These are phyloP conservation scores for Pseudocercospora ulei DNA, from an alignment of 2,329 filamentous ascomycete species.

Conservation along the genomic window DNA sequence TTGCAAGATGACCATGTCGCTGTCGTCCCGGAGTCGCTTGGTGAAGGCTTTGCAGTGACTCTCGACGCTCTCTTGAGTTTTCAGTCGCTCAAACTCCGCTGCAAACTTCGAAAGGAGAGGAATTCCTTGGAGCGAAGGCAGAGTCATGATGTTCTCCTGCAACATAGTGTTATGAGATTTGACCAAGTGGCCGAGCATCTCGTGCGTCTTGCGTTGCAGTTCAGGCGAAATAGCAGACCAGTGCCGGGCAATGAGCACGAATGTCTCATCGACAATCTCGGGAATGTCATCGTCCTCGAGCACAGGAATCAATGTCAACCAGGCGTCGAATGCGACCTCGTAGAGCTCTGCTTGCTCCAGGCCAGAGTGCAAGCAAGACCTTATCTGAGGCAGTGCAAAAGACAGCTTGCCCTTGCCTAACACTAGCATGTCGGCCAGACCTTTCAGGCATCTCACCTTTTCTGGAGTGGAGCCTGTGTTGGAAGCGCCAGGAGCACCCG, in stretches of 20 bases:
- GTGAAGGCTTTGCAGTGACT: constrained; percentile 62
- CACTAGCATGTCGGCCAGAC: constrained; percentile 78
- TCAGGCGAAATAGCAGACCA: constrained; percentile 59
- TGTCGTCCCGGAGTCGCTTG: constrained; percentile 69
- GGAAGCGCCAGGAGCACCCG: constrained; percentile 8
- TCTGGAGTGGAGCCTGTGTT: constrained; percentile 40
- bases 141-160: constrained; percentile 56
- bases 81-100: constrained; percentile 53
- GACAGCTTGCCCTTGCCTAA: constrained; percentile 63
- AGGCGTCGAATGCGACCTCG: constrained; percentile 69
- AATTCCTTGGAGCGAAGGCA: constrained; percentile 69
- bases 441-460: constrained; percentile 66
- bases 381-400: constrained; percentile 80
- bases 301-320: constrained; percentile 65
- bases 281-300: constrained; percentile 71
- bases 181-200: constrained; percentile 57
- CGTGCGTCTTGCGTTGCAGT: constrained; percentile 51
- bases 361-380: constrained; percentile 81
- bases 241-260: constrained; percentile 73
- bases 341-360: constrained; percentile 66
- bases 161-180: constrained; percentile 54
- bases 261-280: constrained; percentile 73
- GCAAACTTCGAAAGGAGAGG: constrained; percentile 60
- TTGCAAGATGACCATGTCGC: constrained; percentile 72
- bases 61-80: constrained; percentile 55